Evolutionary conservation across 2,329 filamentous ascomycete genomes (phyloP), one percentile per base, ranked within the genome.

Genomic region (Aspergillus tanneri): DNA sequence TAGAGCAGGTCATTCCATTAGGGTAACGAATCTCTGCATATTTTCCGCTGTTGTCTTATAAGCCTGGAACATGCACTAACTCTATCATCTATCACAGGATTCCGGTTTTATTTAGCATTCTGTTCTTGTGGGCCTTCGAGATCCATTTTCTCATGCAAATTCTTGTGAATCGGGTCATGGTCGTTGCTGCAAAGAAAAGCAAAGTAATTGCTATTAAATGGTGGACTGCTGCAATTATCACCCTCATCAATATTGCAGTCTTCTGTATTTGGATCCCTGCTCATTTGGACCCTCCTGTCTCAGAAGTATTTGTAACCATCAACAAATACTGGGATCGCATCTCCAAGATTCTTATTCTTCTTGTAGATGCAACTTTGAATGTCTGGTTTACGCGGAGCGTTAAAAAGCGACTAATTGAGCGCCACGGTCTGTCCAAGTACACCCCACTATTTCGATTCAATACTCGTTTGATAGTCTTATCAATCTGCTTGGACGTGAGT

Each of bases 201-300:
- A 4, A 16, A 37, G 34, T 37, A 14, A 6, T 21, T 16, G 3
- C 14, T 2, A 19, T 37, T 10, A 14, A 16, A 18, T 37, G 34
- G 34, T 37, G 11, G 34, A 18, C 14, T 6, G 34, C 34, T 18
- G 14, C 8, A 11, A 16, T 16, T 19, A 21, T 37, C 16, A 37
- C 34, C 5, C 34, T 37, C 6, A 23, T 37, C 11, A 37, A 37
- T 18, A 37, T 37, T 37, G 34, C 34, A 5, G 34, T 37, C 2
- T 37, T 37, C 34, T 37, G 34, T 16, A 37, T 37, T 16, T 37
- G 34, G 34, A 37, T 37, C 11, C 34, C 34, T 5, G 34, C 34
- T 4, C 34, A 37, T 18, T 19, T 37, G 19, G 34, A 37, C 5
- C 34, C 34, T 1, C 34, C 34, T 5, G n/a, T 16, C 7, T 37